These are phyloP conservation scores for Didymella glomerata DNA, from an alignment of 2,329 filamentous ascomycete genomes.

Conservation along the genomic window DNA sequence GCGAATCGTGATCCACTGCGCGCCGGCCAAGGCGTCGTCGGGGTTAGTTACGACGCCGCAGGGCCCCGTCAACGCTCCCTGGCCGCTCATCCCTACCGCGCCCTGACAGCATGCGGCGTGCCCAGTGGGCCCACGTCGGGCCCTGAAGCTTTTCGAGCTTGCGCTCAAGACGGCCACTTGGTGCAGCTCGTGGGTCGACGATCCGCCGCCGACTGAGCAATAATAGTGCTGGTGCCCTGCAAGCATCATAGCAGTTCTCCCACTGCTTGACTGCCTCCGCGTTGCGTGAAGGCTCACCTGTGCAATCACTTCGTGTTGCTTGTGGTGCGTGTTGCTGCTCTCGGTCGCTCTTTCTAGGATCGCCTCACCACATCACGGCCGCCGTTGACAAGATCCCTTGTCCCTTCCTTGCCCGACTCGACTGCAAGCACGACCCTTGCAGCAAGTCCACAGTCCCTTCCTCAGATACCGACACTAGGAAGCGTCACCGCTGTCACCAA, in stretches of 20 bases:
- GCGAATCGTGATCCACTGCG: slow-evolving; percentile 31
- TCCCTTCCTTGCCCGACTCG: slow-evolving; percentile 30
- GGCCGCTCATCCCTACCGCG: slow-evolving; percentile 31
- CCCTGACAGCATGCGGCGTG: slow-evolving; percentile 32
- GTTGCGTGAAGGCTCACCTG: not conserved
- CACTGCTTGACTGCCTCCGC: slow-evolving; percentile 5
- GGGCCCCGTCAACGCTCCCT: slow-evolving; percentile 37
- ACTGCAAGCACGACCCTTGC: slow-evolving; percentile 45
- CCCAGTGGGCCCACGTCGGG: slow-evolving; percentile 11
- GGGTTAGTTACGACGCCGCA: slow-evolving; percentile 28
- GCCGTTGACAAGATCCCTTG: slow-evolving; percentile 39
- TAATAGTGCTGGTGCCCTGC: slow-evolving; percentile 21
- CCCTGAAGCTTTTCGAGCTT: slow-evolving; percentile 20
- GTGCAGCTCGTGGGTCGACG: slow-evolving; percentile 22
- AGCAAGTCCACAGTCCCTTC: slow-evolving; percentile 28
- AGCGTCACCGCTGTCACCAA: slow-evolving; percentile 22
- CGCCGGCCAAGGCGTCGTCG: slow-evolving; percentile 20
- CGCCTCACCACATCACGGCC: slow-evolving; percentile 32
- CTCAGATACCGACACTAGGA: slow-evolving; percentile 28
- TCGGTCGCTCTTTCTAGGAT: slow-evolving; percentile 36
- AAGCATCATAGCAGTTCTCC: slow-evolving; percentile 5
- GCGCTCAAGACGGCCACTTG: slow-evolving; percentile 17
- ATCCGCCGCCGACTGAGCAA: slow-evolving; percentile 19
- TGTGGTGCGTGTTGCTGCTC: slow-evolving; percentile 5
- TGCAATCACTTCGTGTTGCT: not conserved